Evolutionary conservation across 1,284 basidiomycete genomes (phyloP), one percentile per base, ranked within the genome.

Genomic region (Pterulicium gracile): DNA sequence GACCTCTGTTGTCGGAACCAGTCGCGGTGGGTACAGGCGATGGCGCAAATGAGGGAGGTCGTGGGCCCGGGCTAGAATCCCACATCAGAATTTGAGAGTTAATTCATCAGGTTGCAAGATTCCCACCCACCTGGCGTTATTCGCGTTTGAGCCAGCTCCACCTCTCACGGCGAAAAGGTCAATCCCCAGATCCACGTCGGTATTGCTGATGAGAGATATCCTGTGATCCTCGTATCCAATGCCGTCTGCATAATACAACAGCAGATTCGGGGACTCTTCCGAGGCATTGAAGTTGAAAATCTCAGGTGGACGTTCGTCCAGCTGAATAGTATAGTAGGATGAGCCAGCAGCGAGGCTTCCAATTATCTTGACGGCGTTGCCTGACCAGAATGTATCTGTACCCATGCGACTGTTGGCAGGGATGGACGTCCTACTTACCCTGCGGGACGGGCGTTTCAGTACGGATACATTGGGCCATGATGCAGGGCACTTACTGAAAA

Each of bases 401-500:
- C 3, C 15, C 7, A 34, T 40, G 24, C 15, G n/a, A 5, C 7
- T 15, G 40, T 3, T 5, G 2, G 10, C 15, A 18, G 10, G 19
- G 4, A 20, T n/a, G n/a, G n/a, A n/a, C n/a, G n/a, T n/a, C n/a
- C n/a, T n/a, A n/a, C n/a, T n/a, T n/a, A n/a, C n/a, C n/a, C n/a
- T n/a, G n/a, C n/a, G n/a, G n/a, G n/a, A n/a, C n/a, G n/a, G n/a
- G n/a, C n/a, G n/a, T n/a, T n/a, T n/a, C n/a, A 3, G 40, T 4
- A 24, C 3, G 4, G 17, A 21, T 22, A 3, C n/a, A 18, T 15
- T 21, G n/a, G n/a, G n/a, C n/a, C n/a, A n/a, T n/a, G 27, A 39
- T 24, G 19, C 18, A 42, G 46, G 42, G 17, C 3, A 49, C 63
- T 5, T 23, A 60, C 63, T 54, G 49, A 55, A 27, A 66, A 66